These are phyloP conservation scores for Botryosphaeria agaves DNA, from an alignment of 2,329 filamentous ascomycete species.

Conservation along the genomic window DNA sequence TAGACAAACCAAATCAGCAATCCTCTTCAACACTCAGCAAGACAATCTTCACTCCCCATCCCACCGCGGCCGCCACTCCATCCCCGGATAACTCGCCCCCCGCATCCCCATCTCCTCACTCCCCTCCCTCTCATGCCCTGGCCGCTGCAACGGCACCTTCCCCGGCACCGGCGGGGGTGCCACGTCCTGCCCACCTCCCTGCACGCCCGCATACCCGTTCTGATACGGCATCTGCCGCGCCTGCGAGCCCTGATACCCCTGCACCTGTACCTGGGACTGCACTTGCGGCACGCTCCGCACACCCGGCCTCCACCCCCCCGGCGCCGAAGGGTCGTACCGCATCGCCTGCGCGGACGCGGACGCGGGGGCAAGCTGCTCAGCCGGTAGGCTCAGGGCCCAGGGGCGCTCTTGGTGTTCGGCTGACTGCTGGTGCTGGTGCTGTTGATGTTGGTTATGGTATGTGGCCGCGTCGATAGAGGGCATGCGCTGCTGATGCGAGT, in stretches of 20 bases:
- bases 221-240: background rate
- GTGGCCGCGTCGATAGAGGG: background rate
- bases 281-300: too few relatives aligned
- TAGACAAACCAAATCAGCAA: too few relatives aligned
- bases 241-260: too few relatives aligned
- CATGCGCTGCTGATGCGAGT: background rate
- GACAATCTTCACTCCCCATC: constrained; percentile 20
- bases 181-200: background rate
- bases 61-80: constrained; percentile 46
- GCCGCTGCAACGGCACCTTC: constrained; percentile 5
- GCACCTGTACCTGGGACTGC: too few relatives aligned
- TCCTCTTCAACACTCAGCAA: too few relatives aligned
- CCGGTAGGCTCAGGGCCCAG: constrained; percentile 18
- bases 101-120: constrained; percentile 41
- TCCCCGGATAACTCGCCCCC: constrained; percentile 51
- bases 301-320: too few relatives aligned
- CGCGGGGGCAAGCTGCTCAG: too few relatives aligned
- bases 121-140: constrained; percentile 19
- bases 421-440: too few relatives aligned
- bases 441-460: too few relatives aligned
- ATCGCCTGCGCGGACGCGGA: too few relatives aligned
- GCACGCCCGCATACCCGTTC: background rate
- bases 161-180: background rate
- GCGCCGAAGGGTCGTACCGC: too few relatives aligned
- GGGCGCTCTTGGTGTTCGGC: constrained; percentile 10